Evolutionary conservation across 2,329 filamentous ascomycete species (phyloP).

Genomic region (Sporothrix pallida): DNA sequence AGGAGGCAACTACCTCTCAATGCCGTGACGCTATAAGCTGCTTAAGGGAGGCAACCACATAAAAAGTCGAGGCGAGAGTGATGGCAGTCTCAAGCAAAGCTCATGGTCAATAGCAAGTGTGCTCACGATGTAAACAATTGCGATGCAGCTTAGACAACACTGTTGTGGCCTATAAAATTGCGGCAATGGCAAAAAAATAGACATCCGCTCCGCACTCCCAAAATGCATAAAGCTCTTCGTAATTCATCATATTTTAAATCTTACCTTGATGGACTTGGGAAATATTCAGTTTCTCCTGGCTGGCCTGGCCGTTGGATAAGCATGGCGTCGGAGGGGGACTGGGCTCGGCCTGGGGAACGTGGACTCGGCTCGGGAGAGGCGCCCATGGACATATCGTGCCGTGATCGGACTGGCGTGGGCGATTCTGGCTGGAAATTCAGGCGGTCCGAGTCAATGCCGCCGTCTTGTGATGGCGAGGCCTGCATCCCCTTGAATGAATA

Average conservation of each 20-base stretch:
- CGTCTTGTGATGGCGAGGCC: not conserved
- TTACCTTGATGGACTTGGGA: slow-evolving; percentile 17
- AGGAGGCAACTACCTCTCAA: slow-evolving; percentile 8
- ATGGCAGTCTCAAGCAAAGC: not conserved
- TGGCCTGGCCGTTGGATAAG: slow-evolving; percentile 29
- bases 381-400: slow-evolving; percentile 32
- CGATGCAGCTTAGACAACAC: no score
- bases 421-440: slow-evolving; percentile 36
- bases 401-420: slow-evolving; percentile 37
- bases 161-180: no score
- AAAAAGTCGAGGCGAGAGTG: not conserved
- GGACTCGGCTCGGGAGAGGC: slow-evolving; percentile 31
- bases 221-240: no score
- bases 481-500: slow-evolving; percentile 33
- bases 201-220: not conserved
- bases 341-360: slow-evolving; percentile 23
- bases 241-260: not conserved
- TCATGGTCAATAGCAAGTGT: not conserved
- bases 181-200: not conserved
- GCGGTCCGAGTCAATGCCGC: not conserved
- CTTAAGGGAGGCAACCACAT: not conserved
- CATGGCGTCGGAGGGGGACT: slow-evolving; percentile 38
- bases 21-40: not conserved
- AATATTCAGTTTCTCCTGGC: not conserved
- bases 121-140: not conserved